These are phyloP conservation scores for Penicillium herquei DNA, from an alignment of 495 filamentous ascomycete genomes.

Conservation along the genomic window DNA sequence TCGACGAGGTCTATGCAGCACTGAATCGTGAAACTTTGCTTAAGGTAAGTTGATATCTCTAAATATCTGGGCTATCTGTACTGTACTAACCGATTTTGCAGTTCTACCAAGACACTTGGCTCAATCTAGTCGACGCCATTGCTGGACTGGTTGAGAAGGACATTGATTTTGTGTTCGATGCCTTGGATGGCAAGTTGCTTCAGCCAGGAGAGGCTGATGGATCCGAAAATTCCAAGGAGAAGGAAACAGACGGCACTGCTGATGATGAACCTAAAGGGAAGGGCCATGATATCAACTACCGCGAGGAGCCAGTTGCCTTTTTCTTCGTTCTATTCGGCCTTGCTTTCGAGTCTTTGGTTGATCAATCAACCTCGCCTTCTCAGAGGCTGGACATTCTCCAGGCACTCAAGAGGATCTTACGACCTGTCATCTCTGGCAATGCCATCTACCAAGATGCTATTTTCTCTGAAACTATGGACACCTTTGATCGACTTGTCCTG, in stretches of 20 bases:
- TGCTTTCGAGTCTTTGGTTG: conserved; percentile 90
- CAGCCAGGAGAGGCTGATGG: conserved; percentile 19
- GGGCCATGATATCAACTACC: conserved; percentile 85
- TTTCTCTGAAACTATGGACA: conserved; percentile 96
- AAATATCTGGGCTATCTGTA: background rate
- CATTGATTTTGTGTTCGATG: conserved; percentile 95
- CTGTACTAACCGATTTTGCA: conserved; percentile 32
- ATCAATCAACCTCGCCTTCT: conserved; percentile 68
- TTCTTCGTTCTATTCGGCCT: conserved; percentile 98
- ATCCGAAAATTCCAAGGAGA: conserved; percentile 39
- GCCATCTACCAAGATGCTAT: conserved; percentile 95
- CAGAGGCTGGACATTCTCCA: conserved; percentile 87
- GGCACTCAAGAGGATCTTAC: conserved; percentile 90
- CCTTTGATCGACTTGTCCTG: conserved; percentile 86
- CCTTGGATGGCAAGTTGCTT: conserved; percentile 75
- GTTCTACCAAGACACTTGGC: conserved; percentile 98
- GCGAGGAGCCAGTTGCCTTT: conserved; percentile 96
- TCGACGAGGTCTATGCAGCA: conserved; percentile 90
- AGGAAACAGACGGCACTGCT: conserved; percentile 44
- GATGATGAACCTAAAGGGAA: conserved; percentile 47
- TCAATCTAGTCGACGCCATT: conserved; percentile 95
- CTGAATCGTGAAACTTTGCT: conserved; percentile 91
- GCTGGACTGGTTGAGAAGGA: conserved; percentile 97
- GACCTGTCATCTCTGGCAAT: conserved; percentile 91
- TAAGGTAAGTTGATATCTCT: conserved; percentile 42